phyloP scores from a whole-genome alignment of 768 basidiomycete genomes.

The Sporobolomyces pararoseus region DNA sequence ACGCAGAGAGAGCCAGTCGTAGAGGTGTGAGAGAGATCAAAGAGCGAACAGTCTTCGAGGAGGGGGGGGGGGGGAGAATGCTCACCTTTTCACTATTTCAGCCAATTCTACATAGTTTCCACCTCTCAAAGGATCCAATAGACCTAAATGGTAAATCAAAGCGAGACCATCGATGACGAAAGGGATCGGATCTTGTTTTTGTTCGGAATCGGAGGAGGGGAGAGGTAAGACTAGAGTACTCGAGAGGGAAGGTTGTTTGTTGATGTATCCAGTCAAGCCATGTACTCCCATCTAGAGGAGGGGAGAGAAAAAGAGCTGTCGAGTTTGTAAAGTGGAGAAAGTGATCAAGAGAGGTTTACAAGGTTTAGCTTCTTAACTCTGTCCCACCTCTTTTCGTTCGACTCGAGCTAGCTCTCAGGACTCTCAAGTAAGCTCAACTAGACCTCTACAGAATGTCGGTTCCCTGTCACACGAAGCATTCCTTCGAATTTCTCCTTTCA shows the following conservation, averaged over 20 bases:
- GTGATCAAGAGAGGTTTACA: too few species aligned
- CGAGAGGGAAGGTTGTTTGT: slow-evolving; percentile 16
- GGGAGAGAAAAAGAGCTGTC: background rate
- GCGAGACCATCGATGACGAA: slow-evolving; percentile 31
- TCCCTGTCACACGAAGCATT: too few species aligned
- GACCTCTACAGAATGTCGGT: too few species aligned
- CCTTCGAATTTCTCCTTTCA: too few species aligned
- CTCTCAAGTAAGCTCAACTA: too few species aligned
- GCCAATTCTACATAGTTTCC: slow-evolving; percentile 22
- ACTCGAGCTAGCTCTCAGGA: too few species aligned
- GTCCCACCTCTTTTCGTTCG: too few species aligned
- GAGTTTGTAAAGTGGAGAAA: background rate
- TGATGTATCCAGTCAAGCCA: slow-evolving; percentile 27
- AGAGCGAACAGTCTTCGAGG: background rate
- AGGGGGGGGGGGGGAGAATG: background rate
- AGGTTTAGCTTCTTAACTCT: too few species aligned
- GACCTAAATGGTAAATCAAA: slow-evolving; percentile 22
- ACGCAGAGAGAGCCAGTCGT: background rate
- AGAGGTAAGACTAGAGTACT: background rate
- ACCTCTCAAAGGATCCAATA: slow-evolving; percentile 25
- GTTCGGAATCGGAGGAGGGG: background rate
- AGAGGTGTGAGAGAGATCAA: too few species aligned
- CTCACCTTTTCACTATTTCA: background rate
- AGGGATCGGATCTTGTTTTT: background rate
- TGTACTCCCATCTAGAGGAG: slow-evolving; percentile 26